Conservation (phyloP, 164 flowering plant species). For the Vitis riparia region DNA sequence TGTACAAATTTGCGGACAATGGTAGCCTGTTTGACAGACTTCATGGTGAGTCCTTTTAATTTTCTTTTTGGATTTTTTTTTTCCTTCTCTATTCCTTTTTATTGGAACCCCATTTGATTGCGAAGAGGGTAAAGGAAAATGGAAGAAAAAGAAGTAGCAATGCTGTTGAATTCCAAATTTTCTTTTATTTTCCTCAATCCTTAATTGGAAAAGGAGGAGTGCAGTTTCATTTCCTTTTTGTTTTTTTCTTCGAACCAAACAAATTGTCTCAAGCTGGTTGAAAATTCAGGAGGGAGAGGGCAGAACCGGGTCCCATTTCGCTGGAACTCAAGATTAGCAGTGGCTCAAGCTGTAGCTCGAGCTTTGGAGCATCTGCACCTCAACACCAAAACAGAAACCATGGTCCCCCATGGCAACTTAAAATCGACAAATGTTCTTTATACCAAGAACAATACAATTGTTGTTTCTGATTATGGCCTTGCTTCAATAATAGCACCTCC, state of each 20-base stretch:
- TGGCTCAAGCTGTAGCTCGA: slow-evolving; percentile 51
- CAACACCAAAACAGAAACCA: slow-evolving; percentile 16
- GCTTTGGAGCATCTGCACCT: slow-evolving; percentile 55
- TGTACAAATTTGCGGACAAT: slow-evolving; percentile 38
- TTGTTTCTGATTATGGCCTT: slow-evolving; percentile 42
- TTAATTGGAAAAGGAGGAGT: neutral
- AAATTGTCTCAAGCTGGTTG: neutral
- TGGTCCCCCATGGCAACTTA: slow-evolving; percentile 57
- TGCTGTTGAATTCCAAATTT: too few species aligned
- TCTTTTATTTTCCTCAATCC: too few species aligned
- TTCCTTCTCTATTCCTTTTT: too few species aligned
- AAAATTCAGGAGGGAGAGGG: slow-evolving; percentile 45
- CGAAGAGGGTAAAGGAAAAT: neutral
- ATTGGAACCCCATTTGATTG: neutral
- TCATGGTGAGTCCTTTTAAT: slow-evolving; percentile 41
- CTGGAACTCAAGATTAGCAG: slow-evolving; percentile 53
- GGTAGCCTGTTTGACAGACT: slow-evolving; percentile 60
- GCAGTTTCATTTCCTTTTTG: neutral
- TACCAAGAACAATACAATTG: slow-evolving; percentile 18
- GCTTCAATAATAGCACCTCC: slow-evolving; percentile 25
- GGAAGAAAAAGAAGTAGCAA: too few species aligned
- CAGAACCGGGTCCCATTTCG: slow-evolving; percentile 45
- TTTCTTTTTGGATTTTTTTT: too few species aligned
- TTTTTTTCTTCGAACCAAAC: neutral
- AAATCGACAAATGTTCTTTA: slow-evolving; percentile 48